These are phyloP conservation scores for Aspergillus campestris DNA, from an alignment of 495 filamentous ascomycete genomes.

Conservation along the genomic window DNA sequence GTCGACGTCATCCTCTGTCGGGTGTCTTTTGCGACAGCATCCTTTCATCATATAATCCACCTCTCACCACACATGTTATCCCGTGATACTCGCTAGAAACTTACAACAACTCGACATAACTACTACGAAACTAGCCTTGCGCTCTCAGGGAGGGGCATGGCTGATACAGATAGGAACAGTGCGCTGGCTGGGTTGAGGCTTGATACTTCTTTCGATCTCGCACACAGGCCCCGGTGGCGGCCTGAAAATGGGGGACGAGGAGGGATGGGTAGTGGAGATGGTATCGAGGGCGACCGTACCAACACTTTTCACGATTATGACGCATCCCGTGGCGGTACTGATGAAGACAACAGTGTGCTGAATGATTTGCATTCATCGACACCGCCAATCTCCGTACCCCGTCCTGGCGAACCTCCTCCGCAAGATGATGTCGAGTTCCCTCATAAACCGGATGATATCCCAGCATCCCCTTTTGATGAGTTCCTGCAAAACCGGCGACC, in stretches of 20 bases:
- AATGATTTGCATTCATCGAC: conserved; percentile 39
- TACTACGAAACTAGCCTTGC: neutral
- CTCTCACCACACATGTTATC: no score
- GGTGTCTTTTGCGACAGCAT: no score
- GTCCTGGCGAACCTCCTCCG: conserved; percentile 22
- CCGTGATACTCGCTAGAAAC: no score
- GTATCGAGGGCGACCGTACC: conserved; percentile 38
- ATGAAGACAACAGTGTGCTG: conserved; percentile 39
- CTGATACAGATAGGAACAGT: conserved; percentile 27
- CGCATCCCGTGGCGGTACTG: conserved; percentile 36
- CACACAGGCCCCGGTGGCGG: conserved; percentile 17
- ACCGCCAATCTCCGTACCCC: conserved; percentile 40
- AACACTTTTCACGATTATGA: conserved; percentile 33
- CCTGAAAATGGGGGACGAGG: conserved; percentile 17
- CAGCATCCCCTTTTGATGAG: conserved; percentile 33
- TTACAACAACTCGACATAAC: no score
- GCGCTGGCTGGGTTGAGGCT: conserved; percentile 33
- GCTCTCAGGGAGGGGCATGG: conserved; percentile 32
- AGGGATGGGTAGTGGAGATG: conserved; percentile 26
- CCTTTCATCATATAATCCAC: no score
- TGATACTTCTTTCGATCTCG: conserved; percentile 32
- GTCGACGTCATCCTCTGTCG: no score
- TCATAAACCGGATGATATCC: conserved; percentile 36
- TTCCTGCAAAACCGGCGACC: conserved; percentile 34
- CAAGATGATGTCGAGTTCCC: conserved; percentile 24